Evolutionary conservation across 345 rosid genomes (phyloP), one percentile per base, ranked within the genome.

Genomic region (Arabidopsis arenosa): DNA sequence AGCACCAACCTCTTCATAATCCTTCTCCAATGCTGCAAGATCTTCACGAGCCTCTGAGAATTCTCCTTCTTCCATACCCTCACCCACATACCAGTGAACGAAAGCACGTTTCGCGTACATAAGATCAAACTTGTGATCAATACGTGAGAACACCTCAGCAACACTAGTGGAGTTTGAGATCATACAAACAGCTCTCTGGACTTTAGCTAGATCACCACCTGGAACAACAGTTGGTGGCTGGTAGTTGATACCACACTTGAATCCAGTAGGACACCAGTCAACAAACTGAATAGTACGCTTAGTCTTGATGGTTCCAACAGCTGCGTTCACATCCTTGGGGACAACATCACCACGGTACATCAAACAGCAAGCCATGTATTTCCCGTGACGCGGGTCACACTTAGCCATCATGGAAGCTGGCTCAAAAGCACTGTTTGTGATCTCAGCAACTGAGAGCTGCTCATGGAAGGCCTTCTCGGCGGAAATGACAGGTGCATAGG

Each of bases 41-140:
- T 88, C 93, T 80, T 88, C 93, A 39, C 93, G 89, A 47, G 94
- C 94, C 67, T 89, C 94, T 0, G 92, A 89, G 82, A 89, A 89
- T 57, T 89, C 94, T 2, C 94, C 92, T 76, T 89, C 94, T 70
- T 89, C 94, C 94, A 89, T 89, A 53, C 94, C 94, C 83, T 89
- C 94, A 64, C 94, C 94, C 1, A 89, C 92, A 0, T 89, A 89
- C 94, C 92, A 89, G 75, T 87, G 94, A 6, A 89, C 94, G 0
- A 89, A 89, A 21, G 92, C 94, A 70, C 90, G 87, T 76, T 89
- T 89, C 0, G 91, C 87, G 26, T 87, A 89, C 93, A 89, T 89
- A 48, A 89, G 88, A 67, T 89, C 94, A 0, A 89, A 89, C 80
- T 89, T 89, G 80, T 87, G 90, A 56, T 87, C 94, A 48, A 89